These are phyloP conservation scores for Schizothecium vesticola DNA, from an alignment of 495 filamentous ascomycete genomes.

Conservation along the genomic window DNA sequence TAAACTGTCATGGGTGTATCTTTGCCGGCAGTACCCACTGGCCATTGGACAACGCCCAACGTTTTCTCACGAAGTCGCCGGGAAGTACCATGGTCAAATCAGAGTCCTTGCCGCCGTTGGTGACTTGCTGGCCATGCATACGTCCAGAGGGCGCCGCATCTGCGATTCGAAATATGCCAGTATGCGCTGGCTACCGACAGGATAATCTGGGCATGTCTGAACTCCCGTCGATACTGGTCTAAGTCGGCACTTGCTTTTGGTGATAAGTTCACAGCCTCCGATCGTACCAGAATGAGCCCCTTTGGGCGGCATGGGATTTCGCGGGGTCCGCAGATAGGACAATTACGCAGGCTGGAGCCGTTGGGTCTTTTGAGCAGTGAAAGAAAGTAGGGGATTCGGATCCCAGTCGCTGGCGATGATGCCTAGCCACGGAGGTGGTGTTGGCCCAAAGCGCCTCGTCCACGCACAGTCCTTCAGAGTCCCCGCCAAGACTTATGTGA, in stretches of 20 bases:
- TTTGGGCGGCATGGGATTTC: constrained; percentile 8
- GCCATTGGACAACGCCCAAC: constrained; percentile 16
- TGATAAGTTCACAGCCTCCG: neutral
- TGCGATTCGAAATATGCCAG: constrained; percentile 15
- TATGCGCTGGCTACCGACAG: constrained; percentile 11
- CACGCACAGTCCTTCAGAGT: constrained; percentile 6
- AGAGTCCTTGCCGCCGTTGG: constrained; percentile 9
- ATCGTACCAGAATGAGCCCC: constrained; percentile 12
- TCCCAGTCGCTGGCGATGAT: constrained; percentile 6
- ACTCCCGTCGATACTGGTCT: neutral
- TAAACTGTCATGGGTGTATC: constrained; percentile 3
- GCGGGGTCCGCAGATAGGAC: neutral
- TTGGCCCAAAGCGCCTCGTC: constrained; percentile 20
- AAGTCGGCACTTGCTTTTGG: neutral
- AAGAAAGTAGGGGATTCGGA: constrained; percentile 1
- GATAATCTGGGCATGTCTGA: neutral
- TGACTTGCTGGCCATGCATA: constrained; percentile 41
- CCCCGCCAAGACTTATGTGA: constrained; percentile 17
- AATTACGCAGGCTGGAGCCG: neutral
- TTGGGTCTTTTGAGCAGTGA: constrained; percentile 2
- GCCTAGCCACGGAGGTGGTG: constrained; percentile 5
- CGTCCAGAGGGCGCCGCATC: constrained; percentile 18
- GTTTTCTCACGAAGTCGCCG: constrained; percentile 1
- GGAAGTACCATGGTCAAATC: neutral
- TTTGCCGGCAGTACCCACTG: constrained; percentile 1